Evolutionary conservation across 2,329 filamentous ascomycete species (phyloP), one percentile per base, ranked within the genome.

Genomic region (Coniella vitis): DNA sequence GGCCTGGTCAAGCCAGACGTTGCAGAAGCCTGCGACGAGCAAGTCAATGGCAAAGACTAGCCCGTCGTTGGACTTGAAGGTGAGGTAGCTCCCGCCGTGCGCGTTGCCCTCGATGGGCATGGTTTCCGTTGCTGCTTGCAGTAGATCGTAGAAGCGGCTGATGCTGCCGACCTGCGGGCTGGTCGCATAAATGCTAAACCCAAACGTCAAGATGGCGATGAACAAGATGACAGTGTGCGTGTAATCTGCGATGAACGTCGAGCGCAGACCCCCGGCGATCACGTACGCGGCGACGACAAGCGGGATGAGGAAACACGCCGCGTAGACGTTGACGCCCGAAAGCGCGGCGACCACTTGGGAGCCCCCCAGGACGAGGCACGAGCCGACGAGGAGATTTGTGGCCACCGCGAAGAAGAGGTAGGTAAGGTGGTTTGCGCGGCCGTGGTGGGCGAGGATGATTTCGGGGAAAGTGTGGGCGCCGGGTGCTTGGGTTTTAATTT

Each of bases 391-490:
- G 57, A 70, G 62, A 48, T 71, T 71, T 3, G 65, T 70, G 2
- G 62, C 63, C 38, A 63, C 62, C 0, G 63, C 67, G 47, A 66
- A 68, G 55, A 66, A 68, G 12, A 69, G 57, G 49, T 68, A 71
- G 0, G 61, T 66, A 2, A 65, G 14, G 52, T 71, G 69, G 2
- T 65, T 65, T 3, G 60, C 38, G 13, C 56, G 59, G 1, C 69
- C 69, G 49, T 71, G 65, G 4, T 67, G 58, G 3, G 58, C 56
- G 5, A 65, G 58, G 1, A 71, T 62, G 43, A 70, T 70, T 53
- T 72, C 68, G 5, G 65, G 66, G 49, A 69, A 69, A 1, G 69
- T 70, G 52, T 71, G 68, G 1, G 66, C 67, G 8, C 65, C 63
- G 1, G 68, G 66, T 0, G 65, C 63, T 46, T 66, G 62, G 2